Percentiles rank a stretch among this genome's conserved stretches.
phyloP scores from a whole-genome alignment of 805 yeast genomes.

The Metschnikowia vanudenii region DNA sequence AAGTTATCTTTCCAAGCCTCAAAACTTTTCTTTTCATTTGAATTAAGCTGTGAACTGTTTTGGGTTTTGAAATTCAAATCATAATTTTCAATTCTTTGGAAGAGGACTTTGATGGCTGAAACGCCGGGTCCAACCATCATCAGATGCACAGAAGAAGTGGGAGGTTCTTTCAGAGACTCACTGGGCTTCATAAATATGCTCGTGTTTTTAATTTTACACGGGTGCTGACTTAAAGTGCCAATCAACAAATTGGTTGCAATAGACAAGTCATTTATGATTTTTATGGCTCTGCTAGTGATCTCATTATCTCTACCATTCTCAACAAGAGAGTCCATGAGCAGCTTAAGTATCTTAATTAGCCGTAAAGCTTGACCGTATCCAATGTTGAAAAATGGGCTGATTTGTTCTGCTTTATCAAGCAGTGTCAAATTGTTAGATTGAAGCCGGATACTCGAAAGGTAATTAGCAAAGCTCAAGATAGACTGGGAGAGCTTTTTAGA shows the following conservation, averaged over 20 bases:
- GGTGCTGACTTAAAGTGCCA: constrained; percentile 21
- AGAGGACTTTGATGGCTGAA: constrained; percentile 22
- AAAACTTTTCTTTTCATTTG: background rate
- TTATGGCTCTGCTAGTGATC: constrained; percentile 28
- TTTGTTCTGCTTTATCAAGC: constrained; percentile 10
- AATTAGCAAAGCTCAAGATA: constrained; percentile 31
- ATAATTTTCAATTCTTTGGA: constrained; percentile 26
- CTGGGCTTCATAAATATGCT: constrained; percentile 4
- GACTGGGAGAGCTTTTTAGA: constrained; percentile 34
- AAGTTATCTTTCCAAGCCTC: constrained; percentile 21
- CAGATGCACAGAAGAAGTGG: background rate
- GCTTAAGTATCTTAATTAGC: constrained; percentile 35
- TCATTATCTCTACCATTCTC: constrained; percentile 26
- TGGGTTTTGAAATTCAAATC: constrained; percentile 26
- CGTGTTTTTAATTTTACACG: background rate
- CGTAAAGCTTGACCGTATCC: constrained; percentile 33
- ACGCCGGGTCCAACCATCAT: constrained; percentile 24
- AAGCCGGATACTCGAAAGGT: constrained; percentile 23
- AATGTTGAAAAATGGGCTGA: constrained; percentile 36
- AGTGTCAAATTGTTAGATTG: constrained; percentile 3
- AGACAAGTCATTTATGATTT: constrained; percentile 38
- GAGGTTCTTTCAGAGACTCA: background rate
- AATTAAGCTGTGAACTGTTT: background rate
- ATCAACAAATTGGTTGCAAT: constrained; percentile 32
- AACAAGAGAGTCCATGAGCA: constrained; percentile 33